phyloP scores from a whole-genome alignment of 306 rosid genomes.

The Acacia confusa region DNA sequence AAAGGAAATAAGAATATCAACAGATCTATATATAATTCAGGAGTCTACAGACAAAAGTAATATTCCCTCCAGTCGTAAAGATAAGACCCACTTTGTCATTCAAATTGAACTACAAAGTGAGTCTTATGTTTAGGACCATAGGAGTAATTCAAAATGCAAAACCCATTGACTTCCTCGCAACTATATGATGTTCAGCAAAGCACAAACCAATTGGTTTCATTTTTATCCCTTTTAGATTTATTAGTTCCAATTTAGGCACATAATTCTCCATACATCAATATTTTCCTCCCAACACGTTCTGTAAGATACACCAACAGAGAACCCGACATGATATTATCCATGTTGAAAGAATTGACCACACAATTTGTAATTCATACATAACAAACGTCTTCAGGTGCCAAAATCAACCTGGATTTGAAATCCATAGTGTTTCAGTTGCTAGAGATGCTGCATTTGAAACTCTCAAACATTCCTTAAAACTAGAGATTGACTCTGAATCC shows the following conservation, averaged over 20 bases:
- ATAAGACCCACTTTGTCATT: too few species aligned
- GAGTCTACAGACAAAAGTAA: background rate
- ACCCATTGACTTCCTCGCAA: conserved; percentile 9
- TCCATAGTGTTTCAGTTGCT: background rate
- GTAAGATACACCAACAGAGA: background rate
- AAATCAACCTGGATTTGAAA: background rate
- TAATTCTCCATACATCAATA: background rate
- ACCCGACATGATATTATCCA: background rate
- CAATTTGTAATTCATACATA: background rate
- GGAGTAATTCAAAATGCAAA: background rate
- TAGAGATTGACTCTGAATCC: background rate
- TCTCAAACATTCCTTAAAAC: background rate
- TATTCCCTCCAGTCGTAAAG: too few species aligned
- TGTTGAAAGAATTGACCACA: background rate
- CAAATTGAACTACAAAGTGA: too few species aligned
- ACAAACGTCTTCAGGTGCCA: background rate
- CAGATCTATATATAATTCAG: background rate
- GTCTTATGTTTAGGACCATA: too few species aligned
- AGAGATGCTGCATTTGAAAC: background rate
- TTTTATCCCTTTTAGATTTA: background rate
- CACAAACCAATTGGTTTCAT: background rate
- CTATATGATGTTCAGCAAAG: background rate
- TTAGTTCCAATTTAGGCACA: background rate
- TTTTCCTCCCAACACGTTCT: background rate
- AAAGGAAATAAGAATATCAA: background rate